Percentiles rank a stretch among this genome's conserved stretches.
These are phyloP conservation scores for Saccharomycopsis sp. DNA, from an alignment of 805 yeast genomes.

Conservation along the genomic window DNA sequence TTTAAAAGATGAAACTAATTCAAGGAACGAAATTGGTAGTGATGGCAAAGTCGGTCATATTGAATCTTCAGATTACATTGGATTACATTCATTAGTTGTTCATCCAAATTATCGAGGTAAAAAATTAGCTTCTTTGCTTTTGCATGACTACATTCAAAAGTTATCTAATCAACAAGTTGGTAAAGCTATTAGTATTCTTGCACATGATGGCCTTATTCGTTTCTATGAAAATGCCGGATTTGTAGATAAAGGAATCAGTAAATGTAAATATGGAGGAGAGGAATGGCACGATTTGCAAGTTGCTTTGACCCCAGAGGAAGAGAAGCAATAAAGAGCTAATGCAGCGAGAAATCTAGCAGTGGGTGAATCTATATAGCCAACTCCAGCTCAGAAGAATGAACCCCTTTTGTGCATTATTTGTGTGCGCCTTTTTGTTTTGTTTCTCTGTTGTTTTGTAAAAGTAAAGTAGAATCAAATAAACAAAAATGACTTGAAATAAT, in stretches of 20 bases:
- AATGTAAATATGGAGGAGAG: slow-evolving; percentile 49
- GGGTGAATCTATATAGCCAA: no score
- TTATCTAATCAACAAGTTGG: slow-evolving; percentile 83
- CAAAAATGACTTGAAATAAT: not conserved
- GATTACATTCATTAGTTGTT: slow-evolving; percentile 76
- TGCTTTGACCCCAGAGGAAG: slow-evolving; percentile 37
- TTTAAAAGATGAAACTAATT: slow-evolving; percentile 18
- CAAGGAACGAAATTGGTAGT: no score
- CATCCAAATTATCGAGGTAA: slow-evolving; percentile 73
- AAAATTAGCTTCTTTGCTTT: slow-evolving; percentile 72
- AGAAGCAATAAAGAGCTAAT: slow-evolving; percentile 31
- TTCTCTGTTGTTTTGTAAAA: no score
- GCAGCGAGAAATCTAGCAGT: no score
- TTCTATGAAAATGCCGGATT: slow-evolving; percentile 84
- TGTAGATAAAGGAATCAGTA: slow-evolving; percentile 56
- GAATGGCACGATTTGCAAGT: slow-evolving; percentile 54
- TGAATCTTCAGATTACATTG: slow-evolving; percentile 68
- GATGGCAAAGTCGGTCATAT: slow-evolving; percentile 47
- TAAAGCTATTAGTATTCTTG: slow-evolving; percentile 64
- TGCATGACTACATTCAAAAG: slow-evolving; percentile 88
- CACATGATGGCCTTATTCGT: slow-evolving; percentile 59
- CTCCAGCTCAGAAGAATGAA: no score
- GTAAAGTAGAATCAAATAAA: not conserved
- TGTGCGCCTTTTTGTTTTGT: no score
- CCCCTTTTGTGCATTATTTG: not conserved